Base-by-base conservation (phyloP, 2,329 filamentous ascomycete species). In the Aspergillus puulaauensis region DNA sequence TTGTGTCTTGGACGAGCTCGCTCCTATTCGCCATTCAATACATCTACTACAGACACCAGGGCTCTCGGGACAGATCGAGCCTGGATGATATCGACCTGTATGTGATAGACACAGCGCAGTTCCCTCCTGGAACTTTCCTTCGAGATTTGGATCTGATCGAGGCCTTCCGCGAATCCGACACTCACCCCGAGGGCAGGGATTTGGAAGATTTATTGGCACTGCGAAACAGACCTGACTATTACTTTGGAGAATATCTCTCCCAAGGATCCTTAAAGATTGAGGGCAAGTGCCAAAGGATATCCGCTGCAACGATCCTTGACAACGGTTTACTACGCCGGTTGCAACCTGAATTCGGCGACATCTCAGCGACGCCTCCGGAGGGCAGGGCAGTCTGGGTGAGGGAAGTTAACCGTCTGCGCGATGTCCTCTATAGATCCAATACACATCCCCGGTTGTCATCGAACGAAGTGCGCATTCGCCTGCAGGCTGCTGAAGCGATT, bases 1-100 rank as follows among this genome's bases (percentile, higher is more conserved):
- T 62, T 39, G 60, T 64, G 12, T 60, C 59, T 4, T 64, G 57
- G 59, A 62, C 61, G 7, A 64, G 57, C 52, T 64, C 61, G 3
- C 51, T 62, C 19, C 54, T 60, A 14, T 60, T 62, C 46, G 59
- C 59, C 5, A 47, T 64, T 31, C 54, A 60, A 43, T 65, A 61
- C 53, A 65, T 65, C 50, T 65, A 63, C 45, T 64, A 64, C 39
- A 53, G 61, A 41, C 54, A 60, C 35, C 11, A 49, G 6, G 15
- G 9, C 31, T 2, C 14, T 7, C 14, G 6, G 1, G 47, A 49
- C 19, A 1, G 12, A n/a, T 37, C 47, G 1, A 12, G 14, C 17
- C 15, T 49, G 4, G 14, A 37, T 5, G 0, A 24, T 37, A 49
- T 49, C 31, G 15, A 37, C 17, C 17, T 49, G 4, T 49, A 39